Base-by-base conservation (phyloP, 1,139 yeast species). In the Yamadazyma sp. region DNA sequence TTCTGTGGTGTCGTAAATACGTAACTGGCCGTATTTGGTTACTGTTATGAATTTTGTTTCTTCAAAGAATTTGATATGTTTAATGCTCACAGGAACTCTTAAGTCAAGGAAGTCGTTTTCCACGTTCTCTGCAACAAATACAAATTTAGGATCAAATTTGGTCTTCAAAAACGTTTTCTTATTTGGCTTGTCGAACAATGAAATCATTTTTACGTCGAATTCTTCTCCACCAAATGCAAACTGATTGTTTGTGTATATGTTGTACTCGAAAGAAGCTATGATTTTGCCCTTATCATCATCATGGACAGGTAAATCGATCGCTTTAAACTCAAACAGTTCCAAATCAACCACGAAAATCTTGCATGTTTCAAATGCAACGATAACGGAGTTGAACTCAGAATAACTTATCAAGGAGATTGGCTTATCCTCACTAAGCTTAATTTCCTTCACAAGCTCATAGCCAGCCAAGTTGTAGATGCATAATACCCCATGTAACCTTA, bases 161-260 rank as follows among this genome's bases (percentile, higher is more conserved):
- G 50, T 47, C 15, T 40, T 43, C 33, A 52, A 41, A 28, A 49
- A 48, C 15, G 57, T 36, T 16, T 49, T 54, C 14, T 35, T 25
- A 10, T 20, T 20, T 20, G 45, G 39, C 18, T 48, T 48, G 4
- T 62, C 61, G 36, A 64, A 69, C 14, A 83, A 45, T 37, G 69
- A 60, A 1, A 80, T 59, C 16, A 85, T 60, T 44, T 75, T 76
- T 3, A 83, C 63, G 50, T 83, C 84, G 46, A 79, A 78, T 49
- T 85, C 89, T 55, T 83, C 79, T 32, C 94, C 95, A 35, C 92
- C 95, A 53, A 66, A 76, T 0, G 87, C 91, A 59, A 80, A 77
- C 2, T 79, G 57, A 16, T 78, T 74, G 22, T 58, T 54, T 28
- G 61, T 62, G 33, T 60, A 56, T 7, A 79, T 75, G 59, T 75